phyloP scores from a whole-genome alignment of 176 grass and related monocot species.

The sorghum (Sorghum bicolor) region DNA sequence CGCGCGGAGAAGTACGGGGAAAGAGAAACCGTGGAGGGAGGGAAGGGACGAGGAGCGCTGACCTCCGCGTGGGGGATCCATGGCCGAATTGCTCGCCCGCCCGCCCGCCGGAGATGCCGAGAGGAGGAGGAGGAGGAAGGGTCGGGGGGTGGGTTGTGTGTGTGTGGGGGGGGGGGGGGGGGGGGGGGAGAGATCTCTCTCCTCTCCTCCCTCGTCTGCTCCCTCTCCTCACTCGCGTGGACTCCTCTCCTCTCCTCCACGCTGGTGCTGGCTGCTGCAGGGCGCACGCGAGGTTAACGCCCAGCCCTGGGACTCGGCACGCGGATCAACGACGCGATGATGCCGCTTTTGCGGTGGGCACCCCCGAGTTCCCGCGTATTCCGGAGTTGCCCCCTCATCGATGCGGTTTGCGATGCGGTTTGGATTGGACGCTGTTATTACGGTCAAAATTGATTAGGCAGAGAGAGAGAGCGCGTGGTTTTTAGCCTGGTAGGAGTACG shows the following conservation, averaged over 20 bases:
- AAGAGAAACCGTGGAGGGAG: neutral
- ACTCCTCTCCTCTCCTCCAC: conserved; percentile 8
- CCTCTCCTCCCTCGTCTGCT: neutral
- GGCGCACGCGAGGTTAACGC: neutral
- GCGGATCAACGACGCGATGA: conserved; percentile 16
- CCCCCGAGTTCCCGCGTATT: conserved; percentile 17
- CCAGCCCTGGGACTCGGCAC: conserved; percentile 35
- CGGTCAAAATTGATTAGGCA: conserved; percentile 15
- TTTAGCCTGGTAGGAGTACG: neutral
- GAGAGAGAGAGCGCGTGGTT: neutral
- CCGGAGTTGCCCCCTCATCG: neutral
- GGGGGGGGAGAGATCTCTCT: conserved; percentile 23
- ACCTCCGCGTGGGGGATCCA: conserved; percentile 51
- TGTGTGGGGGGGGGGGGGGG: neutral
- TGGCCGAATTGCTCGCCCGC: conserved; percentile 20
- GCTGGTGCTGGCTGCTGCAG: neutral
- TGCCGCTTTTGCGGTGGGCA: neutral
- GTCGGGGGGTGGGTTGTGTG: neutral
- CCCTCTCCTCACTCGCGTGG: conserved; percentile 32
- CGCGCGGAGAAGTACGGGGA: neutral
- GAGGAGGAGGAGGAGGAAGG: neutral
- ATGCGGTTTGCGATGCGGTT: neutral
- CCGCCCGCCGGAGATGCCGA: neutral
- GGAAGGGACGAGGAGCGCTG: neutral
- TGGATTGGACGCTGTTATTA: neutral